Conservation (phyloP, 2,329 filamentous ascomycete genomes). For the Colletotrichum siamense region DNA sequence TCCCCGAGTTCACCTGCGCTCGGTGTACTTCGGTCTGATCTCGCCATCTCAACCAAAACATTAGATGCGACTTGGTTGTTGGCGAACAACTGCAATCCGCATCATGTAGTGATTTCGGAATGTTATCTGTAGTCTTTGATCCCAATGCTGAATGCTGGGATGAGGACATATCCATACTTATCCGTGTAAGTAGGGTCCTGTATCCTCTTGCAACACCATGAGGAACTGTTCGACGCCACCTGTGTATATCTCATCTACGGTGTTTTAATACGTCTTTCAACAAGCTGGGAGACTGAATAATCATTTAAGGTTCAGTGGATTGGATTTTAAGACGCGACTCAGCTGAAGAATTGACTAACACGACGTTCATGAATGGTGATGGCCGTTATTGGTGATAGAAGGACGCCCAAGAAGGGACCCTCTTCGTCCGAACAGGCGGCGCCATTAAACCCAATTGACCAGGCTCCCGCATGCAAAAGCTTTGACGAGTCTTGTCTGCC, state of each 20-base stretch:
- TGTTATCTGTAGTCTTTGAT: too few relatives aligned
- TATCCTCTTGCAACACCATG: too few relatives aligned
- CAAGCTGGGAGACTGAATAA: neutral
- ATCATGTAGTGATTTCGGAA: neutral
- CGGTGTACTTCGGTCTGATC: neutral
- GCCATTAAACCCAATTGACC: neutral
- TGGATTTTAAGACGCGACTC: rapidly evolving
- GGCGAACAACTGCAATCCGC: neutral
- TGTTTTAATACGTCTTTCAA: neutral
- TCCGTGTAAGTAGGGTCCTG: too few relatives aligned
- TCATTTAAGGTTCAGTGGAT: rapidly evolving
- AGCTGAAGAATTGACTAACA: neutral
- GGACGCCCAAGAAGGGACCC: neutral
- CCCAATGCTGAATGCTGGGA: rapidly evolving
- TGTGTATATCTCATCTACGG: too few relatives aligned
- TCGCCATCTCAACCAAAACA: neutral
- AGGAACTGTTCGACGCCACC: too few relatives aligned
- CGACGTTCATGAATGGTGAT: neutral
- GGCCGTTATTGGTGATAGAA: neutral
- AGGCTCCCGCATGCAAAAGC: neutral
- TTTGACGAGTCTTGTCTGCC: neutral
- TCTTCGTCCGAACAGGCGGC: neutral
- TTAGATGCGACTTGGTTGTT: neutral
- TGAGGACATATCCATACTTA: neutral
- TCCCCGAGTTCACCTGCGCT: neutral